A percentile compares a stretch with the other conserved stretches of the same genome.
Conservation (phyloP, 83 land plant species). For the Diphasiastrum complanatum region DNA sequence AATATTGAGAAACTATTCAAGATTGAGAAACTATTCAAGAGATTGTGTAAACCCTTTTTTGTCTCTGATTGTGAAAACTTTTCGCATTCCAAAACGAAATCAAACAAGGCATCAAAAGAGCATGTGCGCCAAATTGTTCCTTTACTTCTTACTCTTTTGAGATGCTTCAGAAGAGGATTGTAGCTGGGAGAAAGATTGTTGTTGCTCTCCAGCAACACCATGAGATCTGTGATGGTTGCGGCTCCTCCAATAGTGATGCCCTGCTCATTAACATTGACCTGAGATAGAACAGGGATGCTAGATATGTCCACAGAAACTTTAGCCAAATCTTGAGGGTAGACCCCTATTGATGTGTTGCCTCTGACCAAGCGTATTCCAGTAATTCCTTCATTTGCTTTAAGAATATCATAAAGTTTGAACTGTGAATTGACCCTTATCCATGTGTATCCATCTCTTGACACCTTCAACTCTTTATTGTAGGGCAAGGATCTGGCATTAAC, state of each 20-base stretch:
- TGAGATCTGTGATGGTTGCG: slow-evolving; percentile 27
- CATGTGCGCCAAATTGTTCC: background rate
- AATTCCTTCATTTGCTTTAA: slow-evolving; percentile 6
- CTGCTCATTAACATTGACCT: background rate
- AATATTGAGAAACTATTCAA: background rate
- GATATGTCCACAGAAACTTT: slow-evolving; percentile 33
- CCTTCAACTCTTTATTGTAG: background rate
- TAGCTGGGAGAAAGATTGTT: slow-evolving; percentile 26
- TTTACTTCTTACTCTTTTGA: slow-evolving; percentile 19
- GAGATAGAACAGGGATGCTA: slow-evolving; percentile 17
- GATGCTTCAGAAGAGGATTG: slow-evolving; percentile 25
- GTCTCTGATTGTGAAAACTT: too few species aligned
- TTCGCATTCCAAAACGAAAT: background rate
- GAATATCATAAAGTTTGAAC: slow-evolving; percentile 18
- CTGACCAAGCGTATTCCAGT: slow-evolving; percentile 21
- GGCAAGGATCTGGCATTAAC: background rate
- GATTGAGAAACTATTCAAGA: background rate
- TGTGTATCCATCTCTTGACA: slow-evolving; percentile 16
- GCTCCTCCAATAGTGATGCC: slow-evolving; percentile 40
- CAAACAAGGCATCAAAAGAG: background rate
- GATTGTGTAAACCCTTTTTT: background rate
- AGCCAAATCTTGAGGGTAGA: slow-evolving; percentile 13
- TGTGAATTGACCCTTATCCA: slow-evolving; percentile 29
- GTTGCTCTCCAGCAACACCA: slow-evolving; percentile 19
- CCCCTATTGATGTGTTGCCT: slow-evolving; percentile 32